Base-by-base conservation (phyloP, 768 basidiomycete genomes). In the Kwoniella sp. region DNA sequence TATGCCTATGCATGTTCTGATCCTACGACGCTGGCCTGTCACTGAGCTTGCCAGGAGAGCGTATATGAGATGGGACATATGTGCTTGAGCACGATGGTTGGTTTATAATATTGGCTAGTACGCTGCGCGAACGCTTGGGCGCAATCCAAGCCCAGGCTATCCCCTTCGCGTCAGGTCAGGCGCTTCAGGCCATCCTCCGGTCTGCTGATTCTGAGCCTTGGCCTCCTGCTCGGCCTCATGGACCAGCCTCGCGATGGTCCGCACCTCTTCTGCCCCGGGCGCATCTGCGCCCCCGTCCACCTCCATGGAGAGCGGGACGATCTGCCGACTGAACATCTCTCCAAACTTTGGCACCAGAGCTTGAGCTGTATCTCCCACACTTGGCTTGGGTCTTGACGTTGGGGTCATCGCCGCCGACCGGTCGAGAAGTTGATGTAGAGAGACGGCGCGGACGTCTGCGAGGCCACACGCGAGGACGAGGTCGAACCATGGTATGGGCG, bases 401-500 rank as follows among this genome's bases (percentile, higher is more conserved):
- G 12, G 39, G 39, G 42, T 36, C 19, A 5, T 15, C 2, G n/a
- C 15, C 6, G 53, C 27, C 23, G 39, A 34, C 15, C 60, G 46
- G 7, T 41, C 17, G 11, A 70, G 37, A 4, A 73, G 47, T 20
- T 60, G 53, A n/a, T 63, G 48, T 14, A 73, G 38, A 15, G 60
- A 86, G 0, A 83, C 85, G 0, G 91, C 89, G 47, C 77, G 81
- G 33, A 98, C 89, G 53, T 88, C 86, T 9, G 79, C 80, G 41
- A 96, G 77, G 3, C 95, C 95, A 73, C 95, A 99, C 2, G 93
- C 95, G 4, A 93, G 83, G 44, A 98, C 80, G 50, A 81, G 77
- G 63, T 86, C 79, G 69, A 99, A 96, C 93, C 93, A 98, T 20
- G 76, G 58, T 22, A 84, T 69, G 3, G 90, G 89, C 58, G 95